Evolutionary conservation across 495 filamentous ascomycete genomes (phyloP), one percentile per base, ranked within the genome.

Genomic region (Hypoxylon lienhwacheense): DNA sequence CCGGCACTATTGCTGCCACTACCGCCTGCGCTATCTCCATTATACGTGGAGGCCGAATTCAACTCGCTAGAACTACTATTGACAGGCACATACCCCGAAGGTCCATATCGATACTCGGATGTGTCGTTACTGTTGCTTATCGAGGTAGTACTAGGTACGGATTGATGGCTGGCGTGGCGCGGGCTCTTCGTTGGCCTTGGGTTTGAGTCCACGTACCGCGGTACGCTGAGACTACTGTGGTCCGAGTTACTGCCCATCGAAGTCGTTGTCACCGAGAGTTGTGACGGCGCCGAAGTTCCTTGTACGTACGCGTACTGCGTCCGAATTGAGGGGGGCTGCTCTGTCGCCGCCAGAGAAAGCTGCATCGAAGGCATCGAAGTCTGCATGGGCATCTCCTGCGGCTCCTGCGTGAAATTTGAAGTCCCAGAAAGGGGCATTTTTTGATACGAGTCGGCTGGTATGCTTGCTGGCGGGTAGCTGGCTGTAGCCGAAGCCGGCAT

Each of bases 161-260:
- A 77, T 54, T 70, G 75, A 65, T 73, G 74, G 64, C 68, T 73
- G n/a, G 66, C 68, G 55, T 79, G 77, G 12, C 79, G 70, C 6
- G 79, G 77, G 44, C 72, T 77, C 59, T 82, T 82, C 34, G 76
- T 63, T 12, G 79, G 79, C 10, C 79, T 72, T 10, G 78, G 77
- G 55, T 81, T 80, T 47, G 64, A 73, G 58, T 80, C 77, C 21
- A 80, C 69, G 58, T 77, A 79, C 44, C 74, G 67, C 16, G 71
- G 70, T 24, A 75, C 65, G 56, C 69, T 73, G 47, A 77, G 66
- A 28, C 66, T 65, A 59, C 64, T 65, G 59, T 72, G 65, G 16
- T 67, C 61, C 8, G 64, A 53, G 41, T 50, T 41, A 43, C 61
- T 67, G 35, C 66, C 55, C 50, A 56, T 53, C 4, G 68, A 59